Percentiles rank a stretch among this genome's conserved stretches.
phyloP scores from a whole-genome alignment of 2,329 filamentous ascomycete genomes.

The Aaosphaeria pasadenensis region DNA sequence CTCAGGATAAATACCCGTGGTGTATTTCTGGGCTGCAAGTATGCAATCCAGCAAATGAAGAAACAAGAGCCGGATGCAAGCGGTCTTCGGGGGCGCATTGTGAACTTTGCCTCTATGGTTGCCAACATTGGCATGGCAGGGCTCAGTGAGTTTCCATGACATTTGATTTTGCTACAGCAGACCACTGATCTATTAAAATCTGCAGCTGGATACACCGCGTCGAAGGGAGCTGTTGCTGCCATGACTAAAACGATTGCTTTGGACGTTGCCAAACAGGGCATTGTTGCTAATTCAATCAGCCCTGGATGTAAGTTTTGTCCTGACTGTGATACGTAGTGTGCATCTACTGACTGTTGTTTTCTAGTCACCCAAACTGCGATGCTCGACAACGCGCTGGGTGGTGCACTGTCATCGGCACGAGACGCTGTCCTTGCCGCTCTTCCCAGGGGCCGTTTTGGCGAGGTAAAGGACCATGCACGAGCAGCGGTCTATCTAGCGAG shows the following conservation, averaged over 20 bases:
- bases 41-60: constrained; percentile 49
- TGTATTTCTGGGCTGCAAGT: constrained; percentile 46
- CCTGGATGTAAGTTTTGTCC: constrained; percentile 45
- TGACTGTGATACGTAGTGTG: background rate
- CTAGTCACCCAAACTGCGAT: constrained; percentile 16
- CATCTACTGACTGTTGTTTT: background rate
- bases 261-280: constrained; percentile 48
- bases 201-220: constrained; percentile 40
- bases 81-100: constrained; percentile 49
- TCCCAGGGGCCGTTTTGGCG: constrained; percentile 27
- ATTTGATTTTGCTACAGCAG: too few relatives aligned
- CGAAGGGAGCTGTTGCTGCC: constrained; percentile 51
- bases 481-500: constrained; percentile 47
- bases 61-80: constrained; percentile 39
- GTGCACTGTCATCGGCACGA: background rate
- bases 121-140: constrained; percentile 40
- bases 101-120: constrained; percentile 54
- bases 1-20: constrained; percentile 38
- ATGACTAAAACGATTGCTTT: constrained; percentile 49
- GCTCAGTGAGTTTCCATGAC: too few relatives aligned
- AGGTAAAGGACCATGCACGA: constrained; percentile 29
- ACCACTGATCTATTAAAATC: too few relatives aligned
- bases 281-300: constrained; percentile 55
- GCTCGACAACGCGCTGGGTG: constrained; percentile 10
- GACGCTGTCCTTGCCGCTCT: constrained; percentile 6